Base-by-base conservation (phyloP, 2,329 filamentous ascomycete species). In the Biscogniauxia sp. region DNA sequence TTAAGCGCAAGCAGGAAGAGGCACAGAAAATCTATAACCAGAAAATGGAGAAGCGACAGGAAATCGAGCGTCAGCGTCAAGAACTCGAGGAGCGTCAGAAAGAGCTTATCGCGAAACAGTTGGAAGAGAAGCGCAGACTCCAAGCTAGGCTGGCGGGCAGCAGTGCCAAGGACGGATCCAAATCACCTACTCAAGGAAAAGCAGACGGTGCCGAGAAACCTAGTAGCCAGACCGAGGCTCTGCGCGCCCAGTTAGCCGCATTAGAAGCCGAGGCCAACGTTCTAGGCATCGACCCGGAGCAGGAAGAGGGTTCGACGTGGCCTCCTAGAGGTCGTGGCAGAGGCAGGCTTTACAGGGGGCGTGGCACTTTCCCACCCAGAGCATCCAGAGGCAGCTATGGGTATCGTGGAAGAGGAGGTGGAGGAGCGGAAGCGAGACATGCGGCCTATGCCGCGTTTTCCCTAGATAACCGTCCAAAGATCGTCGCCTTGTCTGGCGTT, bases 381-480 rank as follows among this genome's bases (percentile, higher is more conserved):
- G 78, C 72, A 52, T 41, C 63, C 58, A 64, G 80, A 54, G 80
- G 81, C 13, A 75, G 77, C 0, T 79, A 77, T 59, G 73, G 79
- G 52, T 81, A 82, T 32, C 78, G 81, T 56, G 81, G 83, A 53
- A 76, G 75, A 19, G 70, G 77, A 2, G 72, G 73, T 23, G 71
- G 72, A 9, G 73, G 71, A 25, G 68, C 74, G 7, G 75, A 75
- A 55, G 72, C 70, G 51, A 72, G 73, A 26, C 74, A 75, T 7
- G 81, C 82, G 2, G 82, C 82, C 0, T 87, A 87, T 66, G 84
- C 82, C 3, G 81, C 82, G 32, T 89, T 88, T 66, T 88, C 88
- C 19, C 80, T 95, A 20, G 91, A 95, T 70, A 93, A 93, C 72
- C 82, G 91, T 52, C 88, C 91, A 0, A 89, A 84, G 72, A 87